A percentile compares a stretch with the other conserved stretches of the same genome.
Evolutionary conservation across 352 stramenopile genomes (phyloP).

Genomic region (Globisporangium camurandrum): DNA sequence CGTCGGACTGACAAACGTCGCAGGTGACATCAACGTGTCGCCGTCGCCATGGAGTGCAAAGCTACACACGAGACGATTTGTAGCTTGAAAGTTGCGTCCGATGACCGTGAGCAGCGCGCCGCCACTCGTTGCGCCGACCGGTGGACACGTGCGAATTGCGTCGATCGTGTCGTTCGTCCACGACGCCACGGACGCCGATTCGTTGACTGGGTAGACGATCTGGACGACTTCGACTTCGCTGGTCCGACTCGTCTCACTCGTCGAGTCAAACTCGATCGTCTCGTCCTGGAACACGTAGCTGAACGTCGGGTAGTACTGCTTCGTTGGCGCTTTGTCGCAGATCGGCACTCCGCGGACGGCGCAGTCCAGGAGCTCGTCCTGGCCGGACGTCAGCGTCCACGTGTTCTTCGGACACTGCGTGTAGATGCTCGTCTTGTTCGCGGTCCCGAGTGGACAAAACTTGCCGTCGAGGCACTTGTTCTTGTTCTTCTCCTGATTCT

Average conservation of each 20-base stretch:
- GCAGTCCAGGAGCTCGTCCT: conserved; percentile 85
- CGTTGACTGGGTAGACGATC: conserved; percentile 91
- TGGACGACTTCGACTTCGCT: conserved; percentile 87
- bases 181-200: conserved; percentile 56
- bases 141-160: conserved; percentile 83
- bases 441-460: conserved; percentile 90
- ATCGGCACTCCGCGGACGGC: conserved; percentile 83
- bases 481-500: conserved; percentile 79
- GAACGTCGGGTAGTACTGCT: conserved; percentile 80
- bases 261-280: conserved; percentile 59
- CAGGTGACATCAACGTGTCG: conserved; percentile 24
- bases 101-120: conserved; percentile 87
- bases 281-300: conserved; percentile 56
- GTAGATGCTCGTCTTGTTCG: conserved; percentile 72
- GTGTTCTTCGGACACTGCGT: conserved; percentile 90
- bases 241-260: conserved; percentile 52
- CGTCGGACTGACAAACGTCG: conserved; percentile 78
- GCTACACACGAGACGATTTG: conserved; percentile 78
- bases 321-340: conserved; percentile 88
- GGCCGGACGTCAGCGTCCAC: conserved; percentile 70
- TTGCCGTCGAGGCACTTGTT: conserved; percentile 91
- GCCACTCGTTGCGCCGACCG: conserved; percentile 22
- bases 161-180: conserved; percentile 97
- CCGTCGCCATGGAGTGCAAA: conserved; percentile 34
- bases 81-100: conserved; percentile 92